Evolutionary conservation across 805 yeast genomes (phyloP).

Genomic region (Blastobotrys robertii): DNA sequence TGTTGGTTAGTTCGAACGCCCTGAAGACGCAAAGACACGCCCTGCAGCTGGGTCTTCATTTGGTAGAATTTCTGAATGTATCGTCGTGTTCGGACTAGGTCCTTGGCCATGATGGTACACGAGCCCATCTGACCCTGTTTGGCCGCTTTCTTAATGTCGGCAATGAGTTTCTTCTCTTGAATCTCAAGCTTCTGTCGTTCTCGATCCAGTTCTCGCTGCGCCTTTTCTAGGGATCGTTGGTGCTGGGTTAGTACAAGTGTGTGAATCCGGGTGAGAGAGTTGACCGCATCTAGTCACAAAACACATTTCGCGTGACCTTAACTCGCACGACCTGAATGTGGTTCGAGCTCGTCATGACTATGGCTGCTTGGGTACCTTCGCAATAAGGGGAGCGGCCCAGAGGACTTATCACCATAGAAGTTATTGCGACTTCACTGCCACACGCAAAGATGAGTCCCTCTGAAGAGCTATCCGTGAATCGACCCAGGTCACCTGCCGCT

Average conservation of each 20-base stretch:
- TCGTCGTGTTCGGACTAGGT: conserved; percentile 77
- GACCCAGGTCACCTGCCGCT: too few species aligned
- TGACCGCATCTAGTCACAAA: too few species aligned
- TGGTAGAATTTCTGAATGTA: conserved; percentile 78
- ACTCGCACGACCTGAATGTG: too few species aligned
- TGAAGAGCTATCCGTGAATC: too few species aligned
- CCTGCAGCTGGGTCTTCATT: conserved; percentile 94
- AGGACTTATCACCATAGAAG: too few species aligned
- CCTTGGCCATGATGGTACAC: conserved; percentile 92
- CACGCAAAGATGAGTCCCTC: too few species aligned
- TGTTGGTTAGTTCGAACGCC: conserved; percentile 89
- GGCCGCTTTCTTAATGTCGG: conserved; percentile 86
- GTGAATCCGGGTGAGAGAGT: too few species aligned
- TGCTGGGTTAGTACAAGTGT: conserved; percentile 43
- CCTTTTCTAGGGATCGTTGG: conserved; percentile 88
- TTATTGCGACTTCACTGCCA: too few species aligned
- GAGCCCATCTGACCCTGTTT: conserved; percentile 82
- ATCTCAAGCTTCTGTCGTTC: conserved; percentile 78
- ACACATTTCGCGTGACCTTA: too few species aligned
- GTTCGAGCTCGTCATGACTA: too few species aligned
- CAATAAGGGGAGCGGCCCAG: too few species aligned
- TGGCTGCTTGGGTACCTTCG: too few species aligned
- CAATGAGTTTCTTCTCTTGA: conserved; percentile 81
- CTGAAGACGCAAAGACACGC: conserved; percentile 84
- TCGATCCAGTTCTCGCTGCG: conserved; percentile 86